A percentile compares a stretch with the other conserved stretches of the same genome.
These are phyloP conservation scores for Cyberlindnera petersonii DNA, from an alignment of 805 yeast species.

Conservation along the genomic window DNA sequence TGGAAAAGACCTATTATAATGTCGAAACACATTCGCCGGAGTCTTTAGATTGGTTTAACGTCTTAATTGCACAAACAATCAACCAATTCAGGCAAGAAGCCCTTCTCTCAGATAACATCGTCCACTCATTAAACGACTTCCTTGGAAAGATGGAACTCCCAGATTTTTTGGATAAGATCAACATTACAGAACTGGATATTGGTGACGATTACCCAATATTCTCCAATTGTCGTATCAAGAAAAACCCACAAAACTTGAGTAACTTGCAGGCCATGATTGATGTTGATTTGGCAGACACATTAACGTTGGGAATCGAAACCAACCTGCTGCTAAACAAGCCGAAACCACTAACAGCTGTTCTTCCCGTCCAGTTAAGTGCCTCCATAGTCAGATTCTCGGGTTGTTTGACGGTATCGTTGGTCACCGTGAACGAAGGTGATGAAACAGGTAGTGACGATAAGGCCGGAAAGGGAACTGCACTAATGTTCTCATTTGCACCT, in stretches of 20 bases:
- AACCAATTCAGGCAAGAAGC: conserved; percentile 90
- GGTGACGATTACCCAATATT: conserved; percentile 96
- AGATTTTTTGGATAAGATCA: conserved; percentile 72
- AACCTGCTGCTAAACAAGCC: conserved; percentile 77
- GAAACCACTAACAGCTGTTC: conserved; percentile 73
- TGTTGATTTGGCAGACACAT: conserved; percentile 82
- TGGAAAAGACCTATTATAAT: conserved; percentile 90
- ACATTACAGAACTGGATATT: conserved; percentile 81
- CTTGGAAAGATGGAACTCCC: conserved; percentile 62
- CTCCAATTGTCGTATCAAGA: conserved; percentile 82
- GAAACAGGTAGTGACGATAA: conserved; percentile 6
- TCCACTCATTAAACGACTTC: conserved; percentile 69
- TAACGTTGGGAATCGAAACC: conserved; percentile 84
- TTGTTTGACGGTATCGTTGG: conserved; percentile 67
- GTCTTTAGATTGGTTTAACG: conserved; percentile 96
- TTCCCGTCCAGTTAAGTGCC: conserved; percentile 82
- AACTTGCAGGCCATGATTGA: conserved; percentile 82
- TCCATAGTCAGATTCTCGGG: conserved; percentile 91
- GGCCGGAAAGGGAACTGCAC: conserved; percentile 52
- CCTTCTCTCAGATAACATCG: conserved; percentile 73
- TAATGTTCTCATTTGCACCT: conserved; percentile 87
- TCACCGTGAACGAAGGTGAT: conserved; percentile 20
- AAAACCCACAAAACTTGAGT: conserved; percentile 44
- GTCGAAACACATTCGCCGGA: conserved; percentile 85
- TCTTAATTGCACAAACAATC: conserved; percentile 84